These are phyloP conservation scores for Nakaseomyces uthaithaninus DNA, from an alignment of 1,139 yeast species.

Conservation along the genomic window DNA sequence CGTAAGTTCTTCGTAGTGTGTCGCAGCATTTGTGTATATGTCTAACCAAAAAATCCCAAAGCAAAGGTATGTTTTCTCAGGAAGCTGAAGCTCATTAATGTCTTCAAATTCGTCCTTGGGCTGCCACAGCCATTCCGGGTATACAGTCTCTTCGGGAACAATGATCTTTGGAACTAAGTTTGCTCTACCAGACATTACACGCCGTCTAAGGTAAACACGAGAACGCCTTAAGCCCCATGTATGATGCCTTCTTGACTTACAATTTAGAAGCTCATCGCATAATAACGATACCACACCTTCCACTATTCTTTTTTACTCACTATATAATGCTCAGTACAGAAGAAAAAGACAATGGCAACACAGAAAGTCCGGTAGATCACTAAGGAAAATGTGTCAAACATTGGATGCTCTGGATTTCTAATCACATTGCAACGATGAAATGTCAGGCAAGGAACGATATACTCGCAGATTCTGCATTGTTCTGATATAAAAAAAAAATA, in stretches of 20 bases:
- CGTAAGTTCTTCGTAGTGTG: constrained; percentile 12
- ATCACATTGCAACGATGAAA: no score
- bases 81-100: constrained; percentile 17
- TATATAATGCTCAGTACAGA: not conserved
- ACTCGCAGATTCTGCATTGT: no score
- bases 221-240: no score
- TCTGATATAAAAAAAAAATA: no score
- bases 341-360: not conserved
- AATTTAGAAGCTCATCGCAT: not conserved
- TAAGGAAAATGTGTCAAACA: no score
- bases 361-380: not conserved
- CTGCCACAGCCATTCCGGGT: constrained; percentile 24
- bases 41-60: constrained; percentile 29
- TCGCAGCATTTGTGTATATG: constrained; percentile 10
- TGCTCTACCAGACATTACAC: not conserved
- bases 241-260: no score
- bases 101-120: constrained; percentile 15
- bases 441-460: no score
- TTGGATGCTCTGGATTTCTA: no score
- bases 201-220: no score
- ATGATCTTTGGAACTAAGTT: not conserved
- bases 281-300: no score
- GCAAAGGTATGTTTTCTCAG: constrained; percentile 16
- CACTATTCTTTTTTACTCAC: not conserved
- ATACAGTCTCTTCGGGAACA: constrained; percentile 6